These are phyloP conservation scores for Crithidia sp. DNA, from an alignment of 208 protist species.

Conservation along the genomic window DNA sequence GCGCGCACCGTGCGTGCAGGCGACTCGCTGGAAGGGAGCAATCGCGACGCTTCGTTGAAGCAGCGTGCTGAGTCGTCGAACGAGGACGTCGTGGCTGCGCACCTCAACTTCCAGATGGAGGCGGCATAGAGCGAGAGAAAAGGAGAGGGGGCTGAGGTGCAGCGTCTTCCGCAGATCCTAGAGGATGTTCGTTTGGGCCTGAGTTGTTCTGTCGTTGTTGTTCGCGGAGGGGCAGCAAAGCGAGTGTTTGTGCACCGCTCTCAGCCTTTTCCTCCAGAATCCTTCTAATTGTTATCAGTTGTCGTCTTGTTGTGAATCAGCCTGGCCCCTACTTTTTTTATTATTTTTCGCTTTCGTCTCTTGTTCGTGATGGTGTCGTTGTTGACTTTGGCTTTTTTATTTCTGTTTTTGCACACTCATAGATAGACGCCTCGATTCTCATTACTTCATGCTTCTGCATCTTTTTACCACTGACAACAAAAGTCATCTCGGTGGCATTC, in stretches of 20 bases:
- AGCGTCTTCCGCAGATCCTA: no score
- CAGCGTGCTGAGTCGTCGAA: neutral
- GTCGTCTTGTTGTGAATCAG: no score
- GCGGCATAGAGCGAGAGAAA: neutral
- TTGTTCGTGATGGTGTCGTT: no score
- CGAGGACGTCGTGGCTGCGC: neutral
- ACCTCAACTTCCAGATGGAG: conserved; percentile 8
- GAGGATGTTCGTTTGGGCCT: no score
- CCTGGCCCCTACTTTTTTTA: neutral
- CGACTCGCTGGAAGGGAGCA: neutral
- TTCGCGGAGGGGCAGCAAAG: neutral
- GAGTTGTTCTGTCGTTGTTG: neutral
- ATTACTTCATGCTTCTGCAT: no score
- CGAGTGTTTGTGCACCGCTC: no score
- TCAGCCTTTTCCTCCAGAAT: no score
- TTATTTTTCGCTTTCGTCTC: neutral
- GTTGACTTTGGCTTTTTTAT: neutral
- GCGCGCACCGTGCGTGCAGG: conserved; percentile 8
- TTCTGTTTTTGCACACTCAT: neutral
- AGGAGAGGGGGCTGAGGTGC: neutral
- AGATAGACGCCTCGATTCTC: neutral
- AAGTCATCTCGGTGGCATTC: no score
- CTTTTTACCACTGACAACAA: no score
- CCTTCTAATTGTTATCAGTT: no score
- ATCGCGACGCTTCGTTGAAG: neutral